Percentiles rank a stretch among this genome's conserved stretches.
Conservation (phyloP, 2,329 filamentous ascomycete genomes). For the Fusarium luffae region DNA sequence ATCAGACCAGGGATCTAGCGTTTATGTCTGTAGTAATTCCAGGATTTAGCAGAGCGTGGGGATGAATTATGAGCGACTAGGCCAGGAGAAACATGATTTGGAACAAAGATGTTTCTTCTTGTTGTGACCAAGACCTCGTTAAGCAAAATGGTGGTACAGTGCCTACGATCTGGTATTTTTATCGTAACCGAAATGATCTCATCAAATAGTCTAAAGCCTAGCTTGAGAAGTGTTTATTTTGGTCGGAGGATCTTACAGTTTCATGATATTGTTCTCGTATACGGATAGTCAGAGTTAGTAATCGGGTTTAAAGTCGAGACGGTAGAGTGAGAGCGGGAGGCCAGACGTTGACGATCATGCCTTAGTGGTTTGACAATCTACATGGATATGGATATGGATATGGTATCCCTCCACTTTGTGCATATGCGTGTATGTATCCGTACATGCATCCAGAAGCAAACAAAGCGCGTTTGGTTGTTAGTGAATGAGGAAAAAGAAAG, state of each 20-base stretch:
- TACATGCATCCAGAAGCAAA: not conserved
- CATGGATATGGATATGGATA: not conserved
- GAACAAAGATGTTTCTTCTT: not conserved
- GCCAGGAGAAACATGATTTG: not conserved
- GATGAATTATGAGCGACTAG: not conserved
- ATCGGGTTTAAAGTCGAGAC: slow-evolving; percentile 2
- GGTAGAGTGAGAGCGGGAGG: not conserved
- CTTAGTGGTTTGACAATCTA: slow-evolving; percentile 3
- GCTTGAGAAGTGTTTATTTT: not conserved
- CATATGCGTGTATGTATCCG: not conserved
- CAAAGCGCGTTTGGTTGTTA: slow-evolving; percentile 11
- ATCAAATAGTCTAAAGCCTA: not conserved
- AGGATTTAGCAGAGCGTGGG: not conserved
- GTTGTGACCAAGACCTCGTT: not conserved
- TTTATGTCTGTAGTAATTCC: not conserved
- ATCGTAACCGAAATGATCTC: not conserved
- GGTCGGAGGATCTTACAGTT: not conserved
- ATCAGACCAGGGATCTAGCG: not conserved
- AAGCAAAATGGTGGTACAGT: not conserved
- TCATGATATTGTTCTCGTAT: not conserved
- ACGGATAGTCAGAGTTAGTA: not conserved
- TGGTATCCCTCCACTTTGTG: not conserved
- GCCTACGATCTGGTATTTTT: not conserved
- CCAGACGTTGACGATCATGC: not conserved
- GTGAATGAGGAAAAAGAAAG: slow-evolving; percentile 13